Percentiles rank a stretch among this genome's conserved stretches.
Evolutionary conservation across 441 rosid genomes (phyloP).

Genomic region (Syzygium syzygioides): DNA sequence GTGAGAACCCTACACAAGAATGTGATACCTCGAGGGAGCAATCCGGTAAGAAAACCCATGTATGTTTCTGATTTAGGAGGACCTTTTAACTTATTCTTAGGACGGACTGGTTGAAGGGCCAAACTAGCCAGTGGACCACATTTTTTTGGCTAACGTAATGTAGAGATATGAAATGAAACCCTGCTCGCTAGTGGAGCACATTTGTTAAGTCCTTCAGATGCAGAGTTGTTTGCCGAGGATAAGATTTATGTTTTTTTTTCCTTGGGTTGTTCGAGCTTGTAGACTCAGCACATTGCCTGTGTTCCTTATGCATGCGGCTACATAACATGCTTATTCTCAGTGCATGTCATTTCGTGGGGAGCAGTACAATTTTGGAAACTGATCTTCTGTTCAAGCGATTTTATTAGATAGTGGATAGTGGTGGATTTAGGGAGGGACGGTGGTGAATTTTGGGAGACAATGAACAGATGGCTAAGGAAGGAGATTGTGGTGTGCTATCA

Average conservation of each 20-base stretch:
- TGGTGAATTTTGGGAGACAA: not conserved
- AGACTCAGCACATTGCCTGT: not conserved
- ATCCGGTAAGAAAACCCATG: not conserved
- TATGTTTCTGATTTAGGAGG: not conserved
- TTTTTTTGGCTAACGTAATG: not conserved
- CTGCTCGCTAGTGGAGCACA: not conserved
- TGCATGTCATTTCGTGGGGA: not conserved
- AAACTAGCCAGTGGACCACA: not conserved
- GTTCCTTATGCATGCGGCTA: not conserved
- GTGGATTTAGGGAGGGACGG: not conserved
- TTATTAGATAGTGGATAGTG: not conserved
- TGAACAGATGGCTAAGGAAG: not conserved
- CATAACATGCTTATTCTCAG: not conserved
- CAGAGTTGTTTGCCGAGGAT: not conserved
- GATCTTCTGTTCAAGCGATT: not conserved
- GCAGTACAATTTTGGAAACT: not conserved
- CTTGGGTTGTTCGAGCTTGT: not conserved
- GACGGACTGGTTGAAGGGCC: not conserved
- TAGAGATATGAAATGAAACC: not conserved
- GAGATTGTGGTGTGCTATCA: not conserved
- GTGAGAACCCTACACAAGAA: not conserved
- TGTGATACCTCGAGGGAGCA: not conserved
- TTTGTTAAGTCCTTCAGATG: not conserved
- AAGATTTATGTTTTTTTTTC: not conserved
- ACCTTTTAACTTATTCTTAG: not conserved